A percentile compares a stretch with the other conserved stretches of the same genome.
phyloP scores from a whole-genome alignment of 139 green algal genomes.

The Picochlorum sp. region DNA sequence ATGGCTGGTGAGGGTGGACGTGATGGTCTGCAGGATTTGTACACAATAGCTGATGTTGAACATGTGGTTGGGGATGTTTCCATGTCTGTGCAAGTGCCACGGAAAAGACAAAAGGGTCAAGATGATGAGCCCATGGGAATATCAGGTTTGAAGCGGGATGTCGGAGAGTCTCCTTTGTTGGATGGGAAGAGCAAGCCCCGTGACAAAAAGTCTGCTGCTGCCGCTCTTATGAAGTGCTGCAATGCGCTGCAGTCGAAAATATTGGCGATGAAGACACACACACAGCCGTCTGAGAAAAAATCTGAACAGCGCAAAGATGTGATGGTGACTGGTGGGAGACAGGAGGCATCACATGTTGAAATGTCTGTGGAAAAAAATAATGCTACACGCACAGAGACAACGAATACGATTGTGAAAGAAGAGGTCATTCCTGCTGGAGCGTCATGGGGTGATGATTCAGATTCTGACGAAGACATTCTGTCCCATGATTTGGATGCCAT shows the following conservation, averaged over 20 bases:
- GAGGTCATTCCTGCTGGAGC: not conserved
- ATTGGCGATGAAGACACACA: not conserved
- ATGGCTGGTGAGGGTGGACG: not conserved
- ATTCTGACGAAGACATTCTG: not conserved
- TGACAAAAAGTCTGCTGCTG: not conserved
- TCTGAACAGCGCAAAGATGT: not conserved
- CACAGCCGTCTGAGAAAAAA: not conserved
- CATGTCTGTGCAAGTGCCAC: too few species aligned
- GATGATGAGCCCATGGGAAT: too few species aligned
- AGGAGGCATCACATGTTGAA: too few species aligned
- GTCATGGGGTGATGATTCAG: not conserved
- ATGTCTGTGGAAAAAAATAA: too few species aligned
- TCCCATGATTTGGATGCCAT: constrained; percentile 1
- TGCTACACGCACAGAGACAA: too few species aligned
- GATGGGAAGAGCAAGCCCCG: not conserved
- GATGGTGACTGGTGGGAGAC: too few species aligned
- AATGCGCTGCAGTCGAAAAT: constrained; percentile 1
- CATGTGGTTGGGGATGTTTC: not conserved
- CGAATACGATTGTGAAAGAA: not conserved
- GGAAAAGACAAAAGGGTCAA: too few species aligned
- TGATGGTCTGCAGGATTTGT: not conserved
- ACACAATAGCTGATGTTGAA: not conserved
- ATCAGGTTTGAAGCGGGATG: too few species aligned
- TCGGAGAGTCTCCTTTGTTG: not conserved
- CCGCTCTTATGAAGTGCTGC: not conserved